Base-by-base conservation (phyloP, 345 rosid genomes). In the Acer campestre region DNA sequence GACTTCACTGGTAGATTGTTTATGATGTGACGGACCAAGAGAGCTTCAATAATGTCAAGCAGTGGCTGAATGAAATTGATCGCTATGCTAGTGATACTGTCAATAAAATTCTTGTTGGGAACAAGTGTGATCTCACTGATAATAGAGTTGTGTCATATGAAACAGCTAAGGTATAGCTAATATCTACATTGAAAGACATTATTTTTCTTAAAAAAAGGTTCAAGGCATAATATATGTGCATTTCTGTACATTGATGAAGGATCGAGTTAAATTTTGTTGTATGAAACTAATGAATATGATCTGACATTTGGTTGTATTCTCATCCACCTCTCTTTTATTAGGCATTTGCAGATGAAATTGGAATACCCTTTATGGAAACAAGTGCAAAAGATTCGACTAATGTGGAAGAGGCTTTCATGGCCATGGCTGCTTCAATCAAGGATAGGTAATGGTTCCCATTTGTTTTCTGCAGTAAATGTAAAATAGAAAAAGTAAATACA, bases 311-410 rank as follows among this genome's bases (percentile, higher is more conserved):
- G 29, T 51, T 63, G 14, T 46, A 56, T 16, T 70, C 17, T 31
- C 62, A 13, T 40, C 18, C 44, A 31, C 55, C 13, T 23, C 75
- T 42, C 6, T 7, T 23, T 58, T 64, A 5, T 14, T 66, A 92
- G 94, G 92, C 94, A 55, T 89, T 92, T 82, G 97, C 97, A 1
- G 92, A 92, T 83, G 91, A 92, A 83, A 84, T 90, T 71, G 94
- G 97, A 55, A 81, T 92, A 73, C 92, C 94, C 46, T 92, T 92
- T 78, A 75, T 92, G 92, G 97, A 92, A 76, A 92, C 97, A 11
- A 92, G 97, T 78, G 97, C 97, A n/a, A 92, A 92, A 81, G 87
- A 84, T 82, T 76, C 97, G 23, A 88, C 88, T 12, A 90, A 90
- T 25, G 97, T 92, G 48, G 97, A 90, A 69, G 88, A 89, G 74